Conservation (phyloP, 805 yeast genomes). For the Wickerhamomyces canadensis region DNA sequence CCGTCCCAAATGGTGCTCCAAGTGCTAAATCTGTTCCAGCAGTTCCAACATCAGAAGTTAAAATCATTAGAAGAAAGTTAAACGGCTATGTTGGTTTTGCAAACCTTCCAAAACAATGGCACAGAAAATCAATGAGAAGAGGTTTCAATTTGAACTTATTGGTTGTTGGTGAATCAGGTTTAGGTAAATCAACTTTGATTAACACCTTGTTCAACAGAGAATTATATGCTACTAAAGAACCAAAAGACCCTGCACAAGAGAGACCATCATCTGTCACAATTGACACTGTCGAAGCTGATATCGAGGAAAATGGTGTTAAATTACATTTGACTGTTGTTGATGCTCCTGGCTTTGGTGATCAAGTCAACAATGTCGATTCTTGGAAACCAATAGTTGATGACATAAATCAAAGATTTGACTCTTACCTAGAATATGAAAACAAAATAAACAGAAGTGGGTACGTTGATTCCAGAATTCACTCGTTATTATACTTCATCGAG, state of each 20-base stretch:
- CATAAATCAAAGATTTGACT: constrained; percentile 79
- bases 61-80: constrained; percentile 74
- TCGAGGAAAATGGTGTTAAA: constrained; percentile 92
- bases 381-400: constrained; percentile 94
- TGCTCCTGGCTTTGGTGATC: constrained; percentile 93
- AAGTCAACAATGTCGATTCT: constrained; percentile 68
- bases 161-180: constrained; percentile 88
- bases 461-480: constrained; percentile 85
- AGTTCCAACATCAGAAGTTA: constrained; percentile 37
- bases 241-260: constrained; percentile 38
- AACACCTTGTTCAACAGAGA: constrained; percentile 81
- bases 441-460: constrained; percentile 67
- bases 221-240: constrained; percentile 39
- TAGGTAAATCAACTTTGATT: constrained; percentile 89
- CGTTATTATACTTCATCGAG: constrained; percentile 88
- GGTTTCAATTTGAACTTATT: constrained; percentile 87
- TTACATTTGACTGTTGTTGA: constrained; percentile 79
- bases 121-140: constrained; percentile 81
- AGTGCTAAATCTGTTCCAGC: constrained; percentile 3
- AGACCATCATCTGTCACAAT: constrained; percentile 45
- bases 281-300: constrained; percentile 57
- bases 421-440: constrained; percentile 85
- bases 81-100: constrained; percentile 96
- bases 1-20: constrained; percentile 6
- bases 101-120: constrained; percentile 98